These are phyloP conservation scores for Nectriaceae sp. DNA, from an alignment of 2,329 filamentous ascomycete species.

Conservation along the genomic window DNA sequence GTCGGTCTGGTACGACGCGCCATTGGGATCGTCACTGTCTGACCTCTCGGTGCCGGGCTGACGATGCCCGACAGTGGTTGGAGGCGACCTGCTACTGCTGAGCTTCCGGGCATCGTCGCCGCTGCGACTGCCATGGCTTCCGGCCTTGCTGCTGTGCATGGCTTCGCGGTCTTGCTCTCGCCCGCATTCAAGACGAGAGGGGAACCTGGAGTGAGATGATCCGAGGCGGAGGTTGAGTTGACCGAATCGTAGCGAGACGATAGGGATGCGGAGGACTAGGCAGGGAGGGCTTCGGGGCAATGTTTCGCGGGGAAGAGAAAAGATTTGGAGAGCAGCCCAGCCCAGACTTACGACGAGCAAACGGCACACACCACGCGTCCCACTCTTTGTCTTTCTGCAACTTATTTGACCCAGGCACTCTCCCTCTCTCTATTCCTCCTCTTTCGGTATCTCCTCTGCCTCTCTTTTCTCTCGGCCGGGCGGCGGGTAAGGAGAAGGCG, in stretches of 20 bases:
- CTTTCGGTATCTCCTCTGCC: neutral
- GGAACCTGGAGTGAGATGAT: neutral
- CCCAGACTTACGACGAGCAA: constrained; percentile 7
- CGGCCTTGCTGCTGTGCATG: neutral
- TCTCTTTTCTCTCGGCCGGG: neutral
- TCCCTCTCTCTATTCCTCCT: neutral
- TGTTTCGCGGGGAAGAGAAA: constrained; percentile 8
- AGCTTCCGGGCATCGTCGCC: constrained; percentile 17
- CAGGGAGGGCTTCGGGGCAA: constrained; percentile 15
- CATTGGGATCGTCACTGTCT: constrained; percentile 49
- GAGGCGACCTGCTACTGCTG: constrained; percentile 5
- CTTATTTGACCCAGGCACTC: too few relatives aligned
- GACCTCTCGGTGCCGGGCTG: constrained; percentile 35
- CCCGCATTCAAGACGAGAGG: neutral
- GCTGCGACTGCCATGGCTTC: constrained; percentile 5
- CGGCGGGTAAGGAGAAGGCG: neutral
- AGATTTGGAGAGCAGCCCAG: constrained; percentile 10
- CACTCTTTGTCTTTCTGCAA: too few relatives aligned
- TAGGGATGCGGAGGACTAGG: constrained; percentile 6
- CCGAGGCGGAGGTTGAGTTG: constrained; percentile 5
- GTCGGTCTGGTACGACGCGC: constrained; percentile 7
- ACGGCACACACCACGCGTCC: neutral
- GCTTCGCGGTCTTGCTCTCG: neutral
- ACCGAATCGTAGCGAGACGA: constrained; percentile 6
- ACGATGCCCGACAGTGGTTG: constrained; percentile 33